phyloP scores from a whole-genome alignment of 2,329 filamentous ascomycete species.

The Chaetomium strumarium region DNA sequence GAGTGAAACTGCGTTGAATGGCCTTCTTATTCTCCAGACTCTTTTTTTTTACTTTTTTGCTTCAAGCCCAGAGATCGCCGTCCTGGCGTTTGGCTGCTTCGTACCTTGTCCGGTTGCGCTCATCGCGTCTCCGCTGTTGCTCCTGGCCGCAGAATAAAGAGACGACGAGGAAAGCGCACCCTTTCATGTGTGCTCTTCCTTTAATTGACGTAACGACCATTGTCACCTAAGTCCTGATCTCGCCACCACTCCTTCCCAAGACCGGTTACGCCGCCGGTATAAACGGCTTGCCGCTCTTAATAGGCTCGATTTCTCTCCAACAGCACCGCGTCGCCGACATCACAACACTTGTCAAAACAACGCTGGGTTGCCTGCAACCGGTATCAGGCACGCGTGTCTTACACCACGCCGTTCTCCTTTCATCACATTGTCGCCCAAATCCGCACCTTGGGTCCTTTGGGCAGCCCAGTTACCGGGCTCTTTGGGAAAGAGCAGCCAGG shows the following conservation, averaged over 20 bases:
- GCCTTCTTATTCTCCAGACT: slow-evolving; percentile 2
- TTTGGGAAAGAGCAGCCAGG: background rate
- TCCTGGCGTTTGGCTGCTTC: slow-evolving; percentile 5
- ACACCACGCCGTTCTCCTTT: slow-evolving; percentile 4
- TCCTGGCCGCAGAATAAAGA: slow-evolving; percentile 25
- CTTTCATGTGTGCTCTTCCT: slow-evolving; percentile 21
- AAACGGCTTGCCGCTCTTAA: slow-evolving; percentile 17
- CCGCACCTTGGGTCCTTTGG: slow-evolving; percentile 3
- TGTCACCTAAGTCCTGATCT: slow-evolving; percentile 21
- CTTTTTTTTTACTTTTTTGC: background rate
- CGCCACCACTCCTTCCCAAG: slow-evolving; percentile 16
- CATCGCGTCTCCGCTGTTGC: slow-evolving; percentile 23
- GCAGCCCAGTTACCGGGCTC: slow-evolving; percentile 5
- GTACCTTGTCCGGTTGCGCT: slow-evolving; percentile 26
- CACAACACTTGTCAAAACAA: slow-evolving; percentile 6
- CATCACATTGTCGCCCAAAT: slow-evolving; percentile 16
- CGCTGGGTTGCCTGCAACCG: slow-evolving; percentile 3
- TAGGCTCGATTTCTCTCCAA: slow-evolving; percentile 9
- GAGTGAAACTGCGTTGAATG: slow-evolving; percentile 7
- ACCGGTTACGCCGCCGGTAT: slow-evolving; percentile 14
- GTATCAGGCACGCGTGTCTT: slow-evolving; percentile 13
- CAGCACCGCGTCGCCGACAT: background rate
- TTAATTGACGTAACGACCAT: slow-evolving; percentile 23
- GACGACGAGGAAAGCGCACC: slow-evolving; percentile 13
- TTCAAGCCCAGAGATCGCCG: slow-evolving; percentile 1